phyloP scores from a whole-genome alignment of 768 basidiomycete genomes.

The Heimioporus sp. region DNA sequence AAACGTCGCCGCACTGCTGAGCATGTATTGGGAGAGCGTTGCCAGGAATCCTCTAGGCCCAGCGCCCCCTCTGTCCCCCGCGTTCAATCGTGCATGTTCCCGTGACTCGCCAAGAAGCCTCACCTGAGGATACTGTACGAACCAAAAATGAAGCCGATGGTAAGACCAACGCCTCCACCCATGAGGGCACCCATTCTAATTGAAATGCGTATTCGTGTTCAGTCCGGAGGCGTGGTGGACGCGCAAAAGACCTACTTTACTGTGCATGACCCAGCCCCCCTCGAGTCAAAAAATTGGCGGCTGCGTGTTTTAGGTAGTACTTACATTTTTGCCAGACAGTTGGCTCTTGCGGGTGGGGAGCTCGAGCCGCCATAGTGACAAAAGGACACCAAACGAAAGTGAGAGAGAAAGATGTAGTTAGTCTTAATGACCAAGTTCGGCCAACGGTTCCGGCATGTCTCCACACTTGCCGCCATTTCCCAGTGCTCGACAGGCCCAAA shows the following conservation, averaged over 20 bases:
- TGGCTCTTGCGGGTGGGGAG: slow-evolving; percentile 46
- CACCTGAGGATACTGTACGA: slow-evolving; percentile 89
- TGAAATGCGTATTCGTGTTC: slow-evolving; percentile 7
- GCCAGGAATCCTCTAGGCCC: slow-evolving; percentile 89
- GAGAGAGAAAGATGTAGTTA: too few species aligned
- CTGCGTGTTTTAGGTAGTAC: slow-evolving; percentile 16
- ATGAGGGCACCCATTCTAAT: slow-evolving; percentile 89
- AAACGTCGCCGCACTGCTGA: slow-evolving; percentile 96
- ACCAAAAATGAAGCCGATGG: slow-evolving; percentile 97
- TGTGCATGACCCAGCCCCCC: slow-evolving; percentile 21
- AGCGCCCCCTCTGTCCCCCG: slow-evolving; percentile 66
- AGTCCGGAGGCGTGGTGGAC: slow-evolving; percentile 2
- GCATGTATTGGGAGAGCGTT: slow-evolving; percentile 97
- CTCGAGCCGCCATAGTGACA: slow-evolving; percentile 32
- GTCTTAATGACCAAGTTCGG: slow-evolving; percentile 2
- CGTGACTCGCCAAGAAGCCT: slow-evolving; percentile 21
- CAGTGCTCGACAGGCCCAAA: slow-evolving; percentile 80
- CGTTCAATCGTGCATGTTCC: slow-evolving; percentile 4
- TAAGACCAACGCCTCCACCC: slow-evolving; percentile 92
- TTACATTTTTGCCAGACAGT: slow-evolving; percentile 77
- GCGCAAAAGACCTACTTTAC: slow-evolving; percentile 52
- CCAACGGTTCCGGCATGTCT: slow-evolving; percentile 8
- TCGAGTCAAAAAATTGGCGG: slow-evolving; percentile 11
- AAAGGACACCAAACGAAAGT: neutral
- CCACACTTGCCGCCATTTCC: slow-evolving; percentile 54